phyloP scores from a whole-genome alignment of 176 grass and related monocot genomes.

The Bolboschoenus planiculmis region DNA sequence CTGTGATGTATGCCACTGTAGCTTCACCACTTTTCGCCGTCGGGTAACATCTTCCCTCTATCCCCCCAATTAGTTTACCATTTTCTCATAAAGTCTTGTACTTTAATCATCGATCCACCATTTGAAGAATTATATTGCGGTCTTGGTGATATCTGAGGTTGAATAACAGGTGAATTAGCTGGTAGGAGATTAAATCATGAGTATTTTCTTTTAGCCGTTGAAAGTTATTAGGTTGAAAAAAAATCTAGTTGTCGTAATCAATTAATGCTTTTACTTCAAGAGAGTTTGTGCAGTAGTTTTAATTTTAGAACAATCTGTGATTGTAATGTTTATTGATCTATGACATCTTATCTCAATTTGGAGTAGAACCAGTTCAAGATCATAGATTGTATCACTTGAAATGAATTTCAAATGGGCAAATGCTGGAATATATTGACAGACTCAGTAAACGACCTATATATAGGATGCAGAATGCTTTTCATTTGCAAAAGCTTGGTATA shows the following conservation, averaged over 20 bases:
- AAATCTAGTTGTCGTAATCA: background rate
- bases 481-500: background rate
- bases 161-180: background rate
- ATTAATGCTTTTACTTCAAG: background rate
- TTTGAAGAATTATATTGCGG: background rate
- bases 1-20: slow-evolving; percentile 88
- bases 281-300: background rate
- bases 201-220: background rate
- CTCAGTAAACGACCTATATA: background rate
- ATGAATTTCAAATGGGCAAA: background rate
- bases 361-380: background rate
- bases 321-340: background rate
- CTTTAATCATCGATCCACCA: background rate
- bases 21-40: slow-evolving; percentile 93
- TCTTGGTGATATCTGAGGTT: background rate
- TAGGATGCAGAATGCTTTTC: background rate
- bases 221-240: background rate
- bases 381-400: background rate
- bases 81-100: background rate
- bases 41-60: slow-evolving; percentile 35
- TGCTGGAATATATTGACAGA: background rate
- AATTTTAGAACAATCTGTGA: background rate
- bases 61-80: background rate
- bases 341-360: background rate
- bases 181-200: background rate